A percentile compares a stretch with the other conserved stretches of the same genome.
Evolutionary conservation across 495 filamentous ascomycete species (phyloP).

Genomic region (Annulohypoxylon nitens): DNA sequence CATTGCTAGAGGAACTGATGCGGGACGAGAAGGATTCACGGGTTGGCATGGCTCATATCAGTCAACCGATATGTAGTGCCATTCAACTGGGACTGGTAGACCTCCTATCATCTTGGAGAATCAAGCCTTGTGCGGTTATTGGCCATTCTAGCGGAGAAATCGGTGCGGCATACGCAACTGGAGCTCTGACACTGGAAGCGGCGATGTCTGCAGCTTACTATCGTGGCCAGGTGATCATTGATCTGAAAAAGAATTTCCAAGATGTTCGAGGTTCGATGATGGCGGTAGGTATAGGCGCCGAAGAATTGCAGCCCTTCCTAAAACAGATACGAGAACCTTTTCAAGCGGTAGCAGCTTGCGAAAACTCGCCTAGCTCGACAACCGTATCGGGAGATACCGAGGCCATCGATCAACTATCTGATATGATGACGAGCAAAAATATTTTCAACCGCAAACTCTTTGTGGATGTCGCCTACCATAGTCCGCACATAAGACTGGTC

Average conservation of each 20-base stretch:
- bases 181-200: conserved; percentile 60
- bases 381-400: conserved; percentile 70
- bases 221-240: conserved; percentile 54
- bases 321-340: conserved; percentile 43
- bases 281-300: conserved; percentile 63
- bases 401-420: conserved; percentile 64
- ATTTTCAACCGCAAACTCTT: conserved; percentile 67
- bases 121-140: conserved; percentile 65
- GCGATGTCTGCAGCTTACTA: conserved; percentile 68
- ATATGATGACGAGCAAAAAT: conserved; percentile 57
- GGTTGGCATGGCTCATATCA: conserved; percentile 61
- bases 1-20: conserved; percentile 50
- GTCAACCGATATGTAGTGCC: conserved; percentile 64
- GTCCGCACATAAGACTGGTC: conserved; percentile 70
- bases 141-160: conserved; percentile 76
- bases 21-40: conserved; percentile 55
- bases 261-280: conserved; percentile 61
- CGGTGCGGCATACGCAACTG: conserved; percentile 63
- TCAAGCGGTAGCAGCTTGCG: conserved; percentile 58
- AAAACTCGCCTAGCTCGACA: conserved; percentile 71
- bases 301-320: conserved; percentile 56
- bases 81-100: conserved; percentile 67
- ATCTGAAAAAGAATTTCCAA: conserved; percentile 48
- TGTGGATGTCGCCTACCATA: conserved; percentile 75
- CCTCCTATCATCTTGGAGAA: conserved; percentile 65